These are phyloP conservation scores for Fusarium albidum DNA, from an alignment of 2,329 filamentous ascomycete genomes.

Conservation along the genomic window DNA sequence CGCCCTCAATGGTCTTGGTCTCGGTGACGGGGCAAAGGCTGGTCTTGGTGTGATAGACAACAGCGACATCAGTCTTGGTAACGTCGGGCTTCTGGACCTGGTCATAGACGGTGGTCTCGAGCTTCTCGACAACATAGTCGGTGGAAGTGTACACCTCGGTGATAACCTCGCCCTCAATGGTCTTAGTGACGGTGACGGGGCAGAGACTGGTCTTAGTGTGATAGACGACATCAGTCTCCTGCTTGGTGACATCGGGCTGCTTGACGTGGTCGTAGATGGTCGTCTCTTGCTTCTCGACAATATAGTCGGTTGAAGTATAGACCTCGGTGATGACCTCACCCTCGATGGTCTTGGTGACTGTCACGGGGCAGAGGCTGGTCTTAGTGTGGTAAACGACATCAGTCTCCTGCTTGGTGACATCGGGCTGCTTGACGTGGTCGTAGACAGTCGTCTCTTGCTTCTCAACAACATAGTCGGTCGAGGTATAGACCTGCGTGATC, in stretches of 20 bases:
- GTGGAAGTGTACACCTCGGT: conserved; percentile 40
- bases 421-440: conserved; percentile 48
- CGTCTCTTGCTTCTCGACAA: conserved; percentile 43
- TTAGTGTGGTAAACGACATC: conserved; percentile 51
- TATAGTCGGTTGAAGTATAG: conserved; percentile 42
- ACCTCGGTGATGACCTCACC: conserved; percentile 51
- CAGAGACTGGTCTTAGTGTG: conserved; percentile 53
- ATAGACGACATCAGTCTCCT: conserved; percentile 44
- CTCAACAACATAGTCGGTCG: conserved; percentile 36
- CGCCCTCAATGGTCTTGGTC: conserved; percentile 46
- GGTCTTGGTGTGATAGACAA: conserved; percentile 52
- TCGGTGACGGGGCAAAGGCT: conserved; percentile 41
- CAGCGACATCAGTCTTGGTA: conserved; percentile 43
- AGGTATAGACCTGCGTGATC: conserved; percentile 47
- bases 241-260: conserved; percentile 45
- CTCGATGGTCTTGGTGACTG: conserved; percentile 46
- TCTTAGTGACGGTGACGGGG: conserved; percentile 51
- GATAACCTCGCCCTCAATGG: conserved; percentile 38
- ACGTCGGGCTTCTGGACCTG: conserved; percentile 50
- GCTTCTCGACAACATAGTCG: conserved; percentile 42
- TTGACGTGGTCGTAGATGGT: conserved; percentile 47
- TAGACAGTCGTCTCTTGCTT: conserved; percentile 43
- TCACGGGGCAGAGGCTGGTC: conserved; percentile 49
- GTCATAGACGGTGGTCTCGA: conserved; percentile 45
- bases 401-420: conserved; percentile 44